Base-by-base conservation (phyloP, 1,284 basidiomycete genomes). In the Ceratobasidium theobromae region DNA sequence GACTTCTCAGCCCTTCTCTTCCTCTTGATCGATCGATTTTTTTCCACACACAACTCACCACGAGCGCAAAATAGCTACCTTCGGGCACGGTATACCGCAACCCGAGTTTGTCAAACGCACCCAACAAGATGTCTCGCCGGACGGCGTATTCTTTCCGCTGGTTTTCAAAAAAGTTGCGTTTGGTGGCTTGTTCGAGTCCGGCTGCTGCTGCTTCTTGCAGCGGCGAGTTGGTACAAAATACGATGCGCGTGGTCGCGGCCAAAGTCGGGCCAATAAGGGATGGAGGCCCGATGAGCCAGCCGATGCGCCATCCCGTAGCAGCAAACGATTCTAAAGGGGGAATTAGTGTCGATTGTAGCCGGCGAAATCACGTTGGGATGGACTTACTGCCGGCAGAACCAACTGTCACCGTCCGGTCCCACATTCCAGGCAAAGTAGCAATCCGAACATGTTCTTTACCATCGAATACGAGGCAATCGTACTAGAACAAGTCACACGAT, bases 261-360 rank as follows among this genome's bases (percentile, higher is more conserved):
- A 97, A 82, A 3, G 93, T 89, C 1, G 96, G 93, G 38, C 81
- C 80, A 66, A 97, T 90, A 72, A 99, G 90, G 41, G 86, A 86
- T 23, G 84, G 75, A 3, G 94, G 92, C 4, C 91, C 97, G 70
- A 99, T 88, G 12, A 95, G 84, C 95, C 95, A 99, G 72, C 96
- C 97, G 25, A 99, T 86, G 66, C 97, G 87, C 96, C 96, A 99
- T 25, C 97, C 97, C 1, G 97, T 99, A 6, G 93, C 93, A 16
- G 96, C 92, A 76, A 99, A 99, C n/a, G 93, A 87, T 80, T 95
- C 91, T 93, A 74, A 11, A 65, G 30, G 45, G 21, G 54, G 11
- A n/a, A 28, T 49, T 68, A 49, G 27, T 55, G 57, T 69, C 25
- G 65, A 46, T 23, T 32, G 14, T 40, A 33, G 48, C 23, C 9